phyloP scores from a whole-genome alignment of 192 early-diverging fungal species.

The Gonapodya prolifera region DNA sequence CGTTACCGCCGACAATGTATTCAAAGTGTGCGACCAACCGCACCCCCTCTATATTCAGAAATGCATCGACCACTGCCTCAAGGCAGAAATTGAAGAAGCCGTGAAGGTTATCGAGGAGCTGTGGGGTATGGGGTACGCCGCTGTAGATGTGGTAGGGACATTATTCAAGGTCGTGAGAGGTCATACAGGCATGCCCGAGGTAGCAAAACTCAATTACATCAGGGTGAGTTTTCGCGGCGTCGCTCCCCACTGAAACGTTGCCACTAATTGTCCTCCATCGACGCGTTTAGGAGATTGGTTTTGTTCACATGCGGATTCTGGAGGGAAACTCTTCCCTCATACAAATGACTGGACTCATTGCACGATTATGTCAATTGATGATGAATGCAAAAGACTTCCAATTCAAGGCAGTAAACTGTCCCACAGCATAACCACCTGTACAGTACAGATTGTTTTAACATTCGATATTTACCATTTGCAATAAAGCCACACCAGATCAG shows the following conservation, averaged over 20 bases:
- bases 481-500: too few species aligned
- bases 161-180: conserved; percentile 82
- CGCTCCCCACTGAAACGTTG: too few species aligned
- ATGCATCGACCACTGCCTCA: conserved; percentile 59
- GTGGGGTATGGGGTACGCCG: conserved; percentile 74
- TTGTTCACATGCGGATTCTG: conserved; percentile 80
- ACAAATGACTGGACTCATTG: conserved; percentile 76
- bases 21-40: conserved; percentile 95
- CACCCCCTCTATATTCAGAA: conserved; percentile 69
- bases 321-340: conserved; percentile 74
- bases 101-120: conserved; percentile 52
- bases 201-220: conserved; percentile 71
- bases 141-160: conserved; percentile 82
- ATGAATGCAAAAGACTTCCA: conserved; percentile 12
- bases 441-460: too few species aligned
- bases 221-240: conserved; percentile 40
- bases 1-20: conserved; percentile 81
- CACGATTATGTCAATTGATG: conserved; percentile 30
- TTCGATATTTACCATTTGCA: too few species aligned
- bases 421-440: too few species aligned
- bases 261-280: background rate
- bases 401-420: too few species aligned
- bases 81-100: conserved; percentile 58
- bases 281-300: conserved; percentile 68
- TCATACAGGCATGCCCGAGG: conserved; percentile 49